phyloP scores from a whole-genome alignment of 345 rosid species.

The Eucalyptus paniculata region DNA sequence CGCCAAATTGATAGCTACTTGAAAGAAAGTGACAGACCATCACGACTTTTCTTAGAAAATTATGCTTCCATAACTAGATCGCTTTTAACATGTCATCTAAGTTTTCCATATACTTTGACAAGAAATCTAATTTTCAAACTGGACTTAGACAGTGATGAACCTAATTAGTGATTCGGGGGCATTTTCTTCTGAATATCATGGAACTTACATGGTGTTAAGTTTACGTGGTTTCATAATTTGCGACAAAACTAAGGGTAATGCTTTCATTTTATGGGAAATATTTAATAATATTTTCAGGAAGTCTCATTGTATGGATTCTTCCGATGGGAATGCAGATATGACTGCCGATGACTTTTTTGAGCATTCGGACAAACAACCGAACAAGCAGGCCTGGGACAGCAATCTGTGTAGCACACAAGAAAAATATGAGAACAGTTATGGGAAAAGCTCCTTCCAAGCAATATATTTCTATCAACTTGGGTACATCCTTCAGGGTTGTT shows the following conservation, averaged over 20 bases:
- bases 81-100: no score
- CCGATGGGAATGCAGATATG: not conserved
- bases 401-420: no score
- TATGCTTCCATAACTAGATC: not conserved
- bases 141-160: not conserved
- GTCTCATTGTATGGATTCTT: not conserved
- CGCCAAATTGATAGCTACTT: not conserved
- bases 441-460: no score
- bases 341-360: no score
- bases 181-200: not conserved
- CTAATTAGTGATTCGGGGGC: not conserved
- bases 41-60: not conserved
- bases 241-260: not conserved
- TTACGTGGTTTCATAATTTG: not conserved
- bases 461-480: no score
- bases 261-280: no score
- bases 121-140: not conserved
- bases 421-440: no score
- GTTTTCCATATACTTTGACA: no score
- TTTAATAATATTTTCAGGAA: no score
- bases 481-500: no score
- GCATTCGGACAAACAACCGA: no score
- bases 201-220: not conserved
- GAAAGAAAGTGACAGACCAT: not conserved
- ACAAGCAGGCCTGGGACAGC: no score